Percentiles rank a stretch among this genome's conserved stretches.
Evolutionary conservation across 257 asterid genomes (phyloP).

Genomic region (Forsythia viridissima): DNA sequence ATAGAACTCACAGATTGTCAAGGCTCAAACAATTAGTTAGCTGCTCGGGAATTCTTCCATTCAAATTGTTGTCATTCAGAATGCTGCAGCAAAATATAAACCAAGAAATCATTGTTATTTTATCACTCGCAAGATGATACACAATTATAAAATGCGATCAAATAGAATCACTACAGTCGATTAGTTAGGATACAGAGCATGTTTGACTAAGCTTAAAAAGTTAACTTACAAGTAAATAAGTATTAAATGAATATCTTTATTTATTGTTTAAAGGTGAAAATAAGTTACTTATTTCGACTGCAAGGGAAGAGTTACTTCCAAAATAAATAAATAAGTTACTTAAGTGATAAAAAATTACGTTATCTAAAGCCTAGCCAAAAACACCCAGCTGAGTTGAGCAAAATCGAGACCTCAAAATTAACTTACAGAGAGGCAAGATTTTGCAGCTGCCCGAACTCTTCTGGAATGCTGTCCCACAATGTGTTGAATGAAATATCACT

Average conservation of each 20-base stretch:
- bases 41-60: constrained; percentile 80
- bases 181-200: background rate
- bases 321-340: no score
- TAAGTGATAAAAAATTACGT: no score
- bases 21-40: constrained; percentile 85
- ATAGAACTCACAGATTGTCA: constrained; percentile 61
- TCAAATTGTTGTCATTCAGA: constrained; percentile 61
- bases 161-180: background rate
- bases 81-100: constrained; percentile 51
- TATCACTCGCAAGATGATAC: background rate
- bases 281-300: background rate
- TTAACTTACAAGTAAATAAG: background rate
- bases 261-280: background rate
- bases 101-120: background rate
- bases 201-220: background rate
- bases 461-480: constrained; percentile 66
- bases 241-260: background rate
- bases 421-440: constrained; percentile 80
- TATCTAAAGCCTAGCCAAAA: background rate
- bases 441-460: constrained; percentile 88
- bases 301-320: background rate
- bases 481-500: constrained; percentile 87
- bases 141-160: background rate
- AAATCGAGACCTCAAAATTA: background rate
- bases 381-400: no score